phyloP scores from a whole-genome alignment of 495 filamentous ascomycete species.

The Hypomontagnella monticulosa region DNA sequence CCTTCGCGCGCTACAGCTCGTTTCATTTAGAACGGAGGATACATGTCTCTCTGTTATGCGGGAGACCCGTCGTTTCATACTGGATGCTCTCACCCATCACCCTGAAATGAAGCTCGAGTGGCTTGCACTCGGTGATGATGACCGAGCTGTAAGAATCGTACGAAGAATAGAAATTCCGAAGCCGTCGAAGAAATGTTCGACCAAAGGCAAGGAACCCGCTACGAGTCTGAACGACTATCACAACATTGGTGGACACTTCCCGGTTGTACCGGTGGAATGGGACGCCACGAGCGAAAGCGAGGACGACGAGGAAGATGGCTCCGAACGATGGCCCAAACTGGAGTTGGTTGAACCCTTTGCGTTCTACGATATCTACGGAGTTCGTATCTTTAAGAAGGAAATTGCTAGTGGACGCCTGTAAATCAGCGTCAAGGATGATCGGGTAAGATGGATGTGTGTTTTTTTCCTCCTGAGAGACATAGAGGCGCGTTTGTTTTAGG shows the following conservation, averaged over 20 bases:
- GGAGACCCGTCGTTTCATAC: constrained; percentile 61
- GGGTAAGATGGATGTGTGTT: neutral
- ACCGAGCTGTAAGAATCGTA: constrained; percentile 55
- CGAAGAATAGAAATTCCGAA: constrained; percentile 41
- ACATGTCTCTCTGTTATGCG: constrained; percentile 57
- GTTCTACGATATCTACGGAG: constrained; percentile 58
- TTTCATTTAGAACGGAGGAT: constrained; percentile 61
- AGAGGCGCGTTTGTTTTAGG: neutral
- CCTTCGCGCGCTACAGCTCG: constrained; percentile 63
- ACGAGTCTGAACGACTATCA: neutral
- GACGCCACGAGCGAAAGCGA: constrained; percentile 49
- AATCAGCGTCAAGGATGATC: neutral
- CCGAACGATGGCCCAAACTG: constrained; percentile 34
- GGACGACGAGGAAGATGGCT: constrained; percentile 43
- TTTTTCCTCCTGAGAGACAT: too few relatives aligned
- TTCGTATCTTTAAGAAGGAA: constrained; percentile 64
- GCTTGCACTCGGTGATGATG: constrained; percentile 58
- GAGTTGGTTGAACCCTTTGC: constrained; percentile 51
- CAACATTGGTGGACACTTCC: constrained; percentile 20
- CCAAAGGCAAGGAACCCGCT: constrained; percentile 43
- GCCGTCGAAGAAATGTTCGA: constrained; percentile 39
- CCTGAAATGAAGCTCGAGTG: constrained; percentile 63
- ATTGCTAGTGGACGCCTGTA: constrained; percentile 51
- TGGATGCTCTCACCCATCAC: constrained; percentile 63
- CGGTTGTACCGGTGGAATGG: constrained; percentile 37